Percentiles rank a stretch among this genome's conserved stretches.
phyloP scores from a whole-genome alignment of 2,329 filamentous ascomycete species.

The Fusarium globosum region DNA sequence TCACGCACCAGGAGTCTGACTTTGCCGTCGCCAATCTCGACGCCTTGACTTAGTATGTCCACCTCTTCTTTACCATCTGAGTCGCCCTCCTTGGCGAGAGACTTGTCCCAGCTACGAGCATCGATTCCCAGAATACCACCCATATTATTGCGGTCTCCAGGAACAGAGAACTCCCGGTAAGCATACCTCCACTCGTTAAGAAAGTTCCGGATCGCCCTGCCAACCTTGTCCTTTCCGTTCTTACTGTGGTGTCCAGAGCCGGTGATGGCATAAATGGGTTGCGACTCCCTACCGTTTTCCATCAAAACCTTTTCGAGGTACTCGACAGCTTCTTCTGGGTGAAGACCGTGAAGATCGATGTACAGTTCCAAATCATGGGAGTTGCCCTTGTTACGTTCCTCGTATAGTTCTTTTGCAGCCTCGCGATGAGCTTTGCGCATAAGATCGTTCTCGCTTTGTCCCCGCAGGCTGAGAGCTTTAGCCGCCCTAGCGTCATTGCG shows the following conservation, averaged over 20 bases:
- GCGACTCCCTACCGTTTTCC: slow-evolving; percentile 78
- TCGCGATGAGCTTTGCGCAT: slow-evolving; percentile 98
- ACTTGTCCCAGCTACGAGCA: slow-evolving; percentile 74
- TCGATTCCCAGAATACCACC: slow-evolving; percentile 81
- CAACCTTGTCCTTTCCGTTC: slow-evolving; percentile 98
- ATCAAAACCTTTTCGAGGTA: slow-evolving; percentile 90
- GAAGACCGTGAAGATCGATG: slow-evolving; percentile 97
- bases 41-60: slow-evolving; percentile 72
- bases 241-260: slow-evolving; percentile 98
- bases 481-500: slow-evolving; percentile 96
- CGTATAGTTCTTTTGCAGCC: slow-evolving; percentile 90
- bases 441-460: slow-evolving; percentile 94
- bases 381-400: slow-evolving; percentile 85
- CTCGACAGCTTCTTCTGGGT: slow-evolving; percentile 95
- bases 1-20: slow-evolving; percentile 73
- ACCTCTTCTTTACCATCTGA: slow-evolving; percentile 57
- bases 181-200: slow-evolving; percentile 96
- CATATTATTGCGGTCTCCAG: slow-evolving; percentile 85
- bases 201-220: slow-evolving; percentile 90
- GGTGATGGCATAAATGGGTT: slow-evolving; percentile 93
- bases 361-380: slow-evolving; percentile 78
- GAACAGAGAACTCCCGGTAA: slow-evolving; percentile 95
- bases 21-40: slow-evolving; percentile 75
- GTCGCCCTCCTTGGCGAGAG: slow-evolving; percentile 61
- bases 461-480: slow-evolving; percentile 91